Conservation (phyloP, 2,329 filamentous ascomycete genomes). For the Xenoacremonium recifei region DNA sequence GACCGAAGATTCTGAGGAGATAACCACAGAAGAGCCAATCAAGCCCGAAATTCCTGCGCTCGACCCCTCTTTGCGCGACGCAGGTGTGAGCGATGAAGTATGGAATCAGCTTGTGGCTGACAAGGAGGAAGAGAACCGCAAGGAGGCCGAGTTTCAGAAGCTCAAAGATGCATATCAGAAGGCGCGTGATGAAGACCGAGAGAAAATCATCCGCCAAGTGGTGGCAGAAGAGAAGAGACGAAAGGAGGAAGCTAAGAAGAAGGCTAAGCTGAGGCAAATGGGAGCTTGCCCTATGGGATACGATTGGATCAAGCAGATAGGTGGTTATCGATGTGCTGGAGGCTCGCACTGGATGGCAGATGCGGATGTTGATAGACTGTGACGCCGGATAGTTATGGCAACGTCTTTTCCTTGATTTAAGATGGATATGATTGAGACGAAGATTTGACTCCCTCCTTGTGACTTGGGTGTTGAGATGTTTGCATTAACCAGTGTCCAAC, state of each 20-base stretch:
- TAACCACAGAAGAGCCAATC: slow-evolving; percentile 10
- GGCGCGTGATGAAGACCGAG: slow-evolving; percentile 29
- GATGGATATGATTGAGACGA: neutral
- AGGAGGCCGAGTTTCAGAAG: slow-evolving; percentile 35
- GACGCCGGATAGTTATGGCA: neutral
- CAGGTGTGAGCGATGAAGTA: slow-evolving; percentile 55
- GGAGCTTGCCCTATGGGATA: slow-evolving; percentile 58
- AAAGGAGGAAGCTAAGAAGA: slow-evolving; percentile 36
- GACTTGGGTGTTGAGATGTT: too few species aligned
- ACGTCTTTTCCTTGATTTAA: neutral
- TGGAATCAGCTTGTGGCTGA: slow-evolving; percentile 62
- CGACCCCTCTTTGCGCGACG: slow-evolving; percentile 42
- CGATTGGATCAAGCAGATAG: slow-evolving; percentile 57
- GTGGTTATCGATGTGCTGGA: slow-evolving; percentile 62
- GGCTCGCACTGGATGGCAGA: slow-evolving; percentile 50
- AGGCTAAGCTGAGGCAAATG: slow-evolving; percentile 48
- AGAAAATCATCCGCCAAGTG: slow-evolving; percentile 16
- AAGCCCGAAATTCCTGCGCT: neutral
- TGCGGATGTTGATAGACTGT: slow-evolving; percentile 8
- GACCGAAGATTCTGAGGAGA: neutral
- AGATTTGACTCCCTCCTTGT: too few species aligned
- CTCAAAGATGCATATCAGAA: slow-evolving; percentile 30
- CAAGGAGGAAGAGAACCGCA: slow-evolving; percentile 34
- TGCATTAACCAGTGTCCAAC: too few species aligned
- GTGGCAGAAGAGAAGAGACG: slow-evolving; percentile 34